phyloP scores from a whole-genome alignment of 176 grass and related monocot genomes.

The Coix lacrymajobi region DNA sequence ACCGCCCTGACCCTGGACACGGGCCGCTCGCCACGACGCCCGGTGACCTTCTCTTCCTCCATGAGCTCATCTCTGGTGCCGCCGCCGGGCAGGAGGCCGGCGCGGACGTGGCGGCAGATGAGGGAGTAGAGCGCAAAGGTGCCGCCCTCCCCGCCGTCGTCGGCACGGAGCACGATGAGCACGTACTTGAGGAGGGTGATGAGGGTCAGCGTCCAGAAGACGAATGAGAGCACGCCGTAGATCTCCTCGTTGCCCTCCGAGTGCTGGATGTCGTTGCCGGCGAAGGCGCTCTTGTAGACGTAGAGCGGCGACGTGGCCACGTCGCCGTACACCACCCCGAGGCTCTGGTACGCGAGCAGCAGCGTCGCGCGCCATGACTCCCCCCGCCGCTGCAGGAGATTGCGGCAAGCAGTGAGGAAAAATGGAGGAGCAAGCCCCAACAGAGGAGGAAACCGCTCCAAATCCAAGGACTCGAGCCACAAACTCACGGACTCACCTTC shows the following conservation, averaged over 20 bases:
- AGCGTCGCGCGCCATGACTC: constrained; percentile 73
- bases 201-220: constrained; percentile 97
- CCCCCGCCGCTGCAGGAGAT: constrained; percentile 8
- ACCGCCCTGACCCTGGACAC: constrained; percentile 20
- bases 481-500: constrained; percentile 42
- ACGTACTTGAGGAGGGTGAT: constrained; percentile 95
- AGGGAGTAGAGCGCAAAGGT: constrained; percentile 98
- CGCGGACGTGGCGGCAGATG: constrained; percentile 85
- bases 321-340: constrained; percentile 96
- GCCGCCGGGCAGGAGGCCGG: constrained; percentile 64
- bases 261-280: constrained; percentile 84
- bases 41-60: constrained; percentile 21
- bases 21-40: not conserved
- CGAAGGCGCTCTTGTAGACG: constrained; percentile 90
- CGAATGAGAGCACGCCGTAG: constrained; percentile 97
- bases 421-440: not conserved
- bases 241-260: constrained; percentile 92
- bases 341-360: constrained; percentile 88
- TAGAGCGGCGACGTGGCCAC: constrained; percentile 94
- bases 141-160: constrained; percentile 94
- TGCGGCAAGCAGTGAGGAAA: not conserved
- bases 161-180: constrained; percentile 80
- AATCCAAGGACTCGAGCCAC: not conserved
- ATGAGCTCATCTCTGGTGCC: constrained; percentile 62
- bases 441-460: not conserved